These are phyloP conservation scores for Phaffia rhodozyma DNA, from an alignment of 1,284 basidiomycete genomes.

Conservation along the genomic window DNA sequence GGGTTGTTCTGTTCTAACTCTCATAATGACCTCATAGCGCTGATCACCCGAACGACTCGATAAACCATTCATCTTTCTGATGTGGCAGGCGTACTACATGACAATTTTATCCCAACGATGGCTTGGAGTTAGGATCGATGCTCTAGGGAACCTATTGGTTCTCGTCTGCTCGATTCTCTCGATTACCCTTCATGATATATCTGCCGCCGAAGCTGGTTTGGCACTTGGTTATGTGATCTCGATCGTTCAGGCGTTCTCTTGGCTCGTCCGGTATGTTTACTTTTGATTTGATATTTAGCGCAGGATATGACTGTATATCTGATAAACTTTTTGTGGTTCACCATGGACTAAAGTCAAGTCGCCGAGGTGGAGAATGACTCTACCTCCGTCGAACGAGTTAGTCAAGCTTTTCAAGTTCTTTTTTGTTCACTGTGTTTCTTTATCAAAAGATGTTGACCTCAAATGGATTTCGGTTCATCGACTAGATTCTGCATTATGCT, in stretches of 20 bases:
- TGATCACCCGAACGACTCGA: conserved; percentile 1
- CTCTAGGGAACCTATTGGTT: conserved; percentile 62
- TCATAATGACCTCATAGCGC: neutral
- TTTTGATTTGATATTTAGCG: conserved; percentile 55
- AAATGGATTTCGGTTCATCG: conserved; percentile 10
- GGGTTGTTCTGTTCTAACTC: neutral
- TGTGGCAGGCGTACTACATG: conserved; percentile 63
- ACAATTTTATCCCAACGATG: conserved; percentile 41
- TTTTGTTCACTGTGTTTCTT: no score
- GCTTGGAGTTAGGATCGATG: conserved; percentile 76
- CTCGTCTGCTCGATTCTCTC: conserved; percentile 69
- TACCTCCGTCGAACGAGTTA: conserved; percentile 68
- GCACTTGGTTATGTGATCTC: conserved; percentile 41
- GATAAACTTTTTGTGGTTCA: no score
- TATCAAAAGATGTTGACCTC: no score
- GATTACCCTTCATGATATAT: conserved; percentile 58
- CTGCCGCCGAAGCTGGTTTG: conserved; percentile 58
- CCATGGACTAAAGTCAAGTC: conserved; percentile 39
- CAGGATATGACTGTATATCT: conserved; percentile 13
- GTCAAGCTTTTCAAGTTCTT: neutral
- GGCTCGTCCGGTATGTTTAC: conserved; percentile 83
- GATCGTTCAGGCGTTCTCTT: conserved; percentile 50
- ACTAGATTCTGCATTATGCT: conserved; percentile 50
- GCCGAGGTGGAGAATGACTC: conserved; percentile 73
- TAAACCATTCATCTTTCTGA: neutral